phyloP scores from a whole-genome alignment of 345 rosid genomes.

The Dipteronia sinensis region DNA sequence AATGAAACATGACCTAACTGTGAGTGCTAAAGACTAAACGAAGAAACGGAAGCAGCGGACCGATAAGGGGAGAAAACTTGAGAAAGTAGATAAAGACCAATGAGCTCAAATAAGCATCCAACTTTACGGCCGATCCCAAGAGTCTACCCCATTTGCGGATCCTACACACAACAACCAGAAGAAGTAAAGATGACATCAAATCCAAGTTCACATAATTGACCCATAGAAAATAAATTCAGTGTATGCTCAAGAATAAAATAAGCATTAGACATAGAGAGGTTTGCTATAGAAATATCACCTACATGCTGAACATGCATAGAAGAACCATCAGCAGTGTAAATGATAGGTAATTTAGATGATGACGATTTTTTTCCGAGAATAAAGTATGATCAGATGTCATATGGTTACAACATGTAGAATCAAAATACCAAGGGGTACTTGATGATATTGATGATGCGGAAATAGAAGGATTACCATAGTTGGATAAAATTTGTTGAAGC shows the following conservation, averaged over 20 bases:
- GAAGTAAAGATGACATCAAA: background rate
- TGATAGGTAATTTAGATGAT: too few relatives aligned
- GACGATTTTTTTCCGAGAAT: too few relatives aligned
- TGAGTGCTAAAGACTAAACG: background rate
- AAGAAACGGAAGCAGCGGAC: background rate
- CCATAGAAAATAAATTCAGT: too few relatives aligned
- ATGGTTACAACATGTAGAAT: background rate
- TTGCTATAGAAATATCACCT: background rate
- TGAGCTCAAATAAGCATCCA: background rate
- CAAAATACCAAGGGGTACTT: too few relatives aligned
- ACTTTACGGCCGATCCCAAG: background rate
- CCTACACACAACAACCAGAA: background rate
- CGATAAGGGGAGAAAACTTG: background rate
- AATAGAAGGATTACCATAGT: background rate
- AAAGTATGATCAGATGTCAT: background rate
- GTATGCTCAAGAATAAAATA: background rate
- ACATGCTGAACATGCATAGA: background rate
- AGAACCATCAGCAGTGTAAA: background rate
- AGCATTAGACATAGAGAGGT: background rate
- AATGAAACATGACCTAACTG: background rate
- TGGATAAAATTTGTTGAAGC: background rate
- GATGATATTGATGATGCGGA: background rate
- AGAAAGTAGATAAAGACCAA: background rate
- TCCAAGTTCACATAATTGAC: background rate
- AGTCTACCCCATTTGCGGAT: background rate